phyloP scores from a whole-genome alignment of 192 early-diverging fungal genomes.

The Entophlyctis luteolus region DNA sequence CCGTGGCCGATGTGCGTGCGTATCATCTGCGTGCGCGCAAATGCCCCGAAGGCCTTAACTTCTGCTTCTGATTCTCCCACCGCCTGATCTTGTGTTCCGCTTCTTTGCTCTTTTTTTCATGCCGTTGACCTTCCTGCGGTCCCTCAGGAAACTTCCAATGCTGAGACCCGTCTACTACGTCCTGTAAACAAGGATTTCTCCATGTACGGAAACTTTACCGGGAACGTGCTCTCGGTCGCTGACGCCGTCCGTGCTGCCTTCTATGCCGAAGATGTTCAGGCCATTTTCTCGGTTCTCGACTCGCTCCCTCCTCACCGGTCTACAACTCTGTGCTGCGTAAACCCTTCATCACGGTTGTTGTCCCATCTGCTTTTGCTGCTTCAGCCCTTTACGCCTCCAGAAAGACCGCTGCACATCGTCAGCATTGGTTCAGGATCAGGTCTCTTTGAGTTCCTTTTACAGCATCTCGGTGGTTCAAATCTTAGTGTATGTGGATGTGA shows the following conservation, averaged over 20 bases:
- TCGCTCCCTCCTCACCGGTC: neutral
- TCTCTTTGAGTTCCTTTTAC: conserved; percentile 5
- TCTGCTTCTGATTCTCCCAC: no score
- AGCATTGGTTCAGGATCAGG: conserved; percentile 10
- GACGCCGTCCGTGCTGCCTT: neutral
- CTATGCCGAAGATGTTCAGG: neutral
- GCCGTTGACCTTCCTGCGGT: no score
- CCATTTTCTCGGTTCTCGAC: neutral
- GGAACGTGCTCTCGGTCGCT: neutral
- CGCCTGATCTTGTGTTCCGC: no score
- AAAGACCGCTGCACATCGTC: conserved; percentile 9
- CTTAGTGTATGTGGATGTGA: neutral
- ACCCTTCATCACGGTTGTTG: neutral
- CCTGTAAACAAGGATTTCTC: no score
- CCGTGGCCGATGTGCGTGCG: no score
- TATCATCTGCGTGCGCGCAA: no score
- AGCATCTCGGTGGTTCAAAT: neutral
- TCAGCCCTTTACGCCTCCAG: neutral
- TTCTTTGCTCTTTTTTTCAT: no score
- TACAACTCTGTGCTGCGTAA: conserved; percentile 11
- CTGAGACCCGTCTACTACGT: no score
- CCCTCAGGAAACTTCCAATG: no score
- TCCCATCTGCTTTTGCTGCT: neutral
- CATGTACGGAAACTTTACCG: conserved; percentile 6
- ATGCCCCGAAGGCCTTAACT: no score